A percentile compares a stretch with the other conserved stretches of the same genome.
phyloP scores from a whole-genome alignment of 306 rosid species.

The Cicer cuneatum region DNA sequence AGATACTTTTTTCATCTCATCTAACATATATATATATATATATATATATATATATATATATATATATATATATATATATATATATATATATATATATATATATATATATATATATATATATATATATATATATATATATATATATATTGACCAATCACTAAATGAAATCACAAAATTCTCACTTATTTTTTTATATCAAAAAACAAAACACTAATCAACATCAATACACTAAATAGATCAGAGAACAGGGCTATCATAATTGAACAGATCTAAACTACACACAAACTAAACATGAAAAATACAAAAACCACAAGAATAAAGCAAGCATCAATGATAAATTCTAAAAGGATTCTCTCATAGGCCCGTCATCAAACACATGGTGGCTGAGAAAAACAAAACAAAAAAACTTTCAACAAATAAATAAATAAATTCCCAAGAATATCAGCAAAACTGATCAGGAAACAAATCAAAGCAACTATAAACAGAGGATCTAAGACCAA shows the following conservation, averaged over 20 bases:
- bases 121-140: too few species aligned
- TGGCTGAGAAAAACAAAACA: background rate
- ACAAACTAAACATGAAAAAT: background rate
- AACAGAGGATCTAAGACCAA: constrained; percentile 29
- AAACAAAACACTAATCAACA: constrained; percentile 17
- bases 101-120: too few species aligned
- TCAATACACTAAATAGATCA: constrained; percentile 29
- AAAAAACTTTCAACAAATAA: background rate
- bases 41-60: too few species aligned
- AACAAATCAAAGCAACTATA: constrained; percentile 12
- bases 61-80: too few species aligned
- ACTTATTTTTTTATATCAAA: background rate
- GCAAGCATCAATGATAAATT: constrained; percentile 3
- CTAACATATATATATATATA: too few species aligned
- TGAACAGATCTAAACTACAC: constrained; percentile 42
- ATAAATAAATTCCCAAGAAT: background rate
- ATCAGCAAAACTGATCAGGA: constrained; percentile 6
- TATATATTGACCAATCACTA: background rate
- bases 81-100: too few species aligned
- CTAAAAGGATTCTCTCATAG: background rate
- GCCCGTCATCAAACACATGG: constrained; percentile 37
- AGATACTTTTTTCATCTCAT: constrained; percentile 25
- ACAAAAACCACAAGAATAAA: background rate
- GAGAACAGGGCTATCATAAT: background rate
- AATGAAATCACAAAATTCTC: background rate